Base-by-base conservation (phyloP, 306 rosid genomes). In the Dryas octopetala region DNA sequence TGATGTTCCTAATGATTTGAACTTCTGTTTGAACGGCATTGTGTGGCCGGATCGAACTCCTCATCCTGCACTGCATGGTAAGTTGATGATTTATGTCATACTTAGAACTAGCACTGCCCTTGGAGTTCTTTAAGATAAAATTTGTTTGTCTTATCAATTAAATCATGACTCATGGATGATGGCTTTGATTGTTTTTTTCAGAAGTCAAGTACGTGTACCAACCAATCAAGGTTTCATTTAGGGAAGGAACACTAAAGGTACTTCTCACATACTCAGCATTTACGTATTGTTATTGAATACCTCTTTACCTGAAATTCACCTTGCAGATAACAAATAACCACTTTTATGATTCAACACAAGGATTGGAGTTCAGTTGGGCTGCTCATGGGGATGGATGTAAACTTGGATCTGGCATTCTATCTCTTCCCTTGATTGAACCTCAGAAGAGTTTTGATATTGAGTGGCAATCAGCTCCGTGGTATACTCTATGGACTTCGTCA, bases 21-120 rank as follows among this genome's bases (percentile, higher is more conserved):
- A 90, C 84, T 94, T 94, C 85, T 94, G 98, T 81, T 83, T 94
- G 80, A 83, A 91, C 48, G 98, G 98, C 58, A 77, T 91, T 77
- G 48, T 66, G 16, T 94, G 88, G 86, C 98, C 98, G 17, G 96
- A 94, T 78, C 90, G 98, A 86, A 88, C 89, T 84, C 88, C 96
- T 53, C 98, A 94, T 87, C 98, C 98, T 81, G 97, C 83, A 79
- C 47, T 94, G 80, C 90, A 90, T 75, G 97, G 97, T 90, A 85
- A 87, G 28, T 72, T 46, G 55, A 70, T 47, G 60, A 43, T 50
- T 52, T 81, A 19, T 16, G 6, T 71, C 50, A 66, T 76, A 44
- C 43, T 46, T 67, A 17, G 13, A 44, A 9, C 40, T 50, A 50
- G 58, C 78, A n/a, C n/a, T 49, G 13, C 9, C 49, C 66, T 67